Conservation (phyloP, 352 stramenopile species). For the Pilasporangium apinafurcum region DNA sequence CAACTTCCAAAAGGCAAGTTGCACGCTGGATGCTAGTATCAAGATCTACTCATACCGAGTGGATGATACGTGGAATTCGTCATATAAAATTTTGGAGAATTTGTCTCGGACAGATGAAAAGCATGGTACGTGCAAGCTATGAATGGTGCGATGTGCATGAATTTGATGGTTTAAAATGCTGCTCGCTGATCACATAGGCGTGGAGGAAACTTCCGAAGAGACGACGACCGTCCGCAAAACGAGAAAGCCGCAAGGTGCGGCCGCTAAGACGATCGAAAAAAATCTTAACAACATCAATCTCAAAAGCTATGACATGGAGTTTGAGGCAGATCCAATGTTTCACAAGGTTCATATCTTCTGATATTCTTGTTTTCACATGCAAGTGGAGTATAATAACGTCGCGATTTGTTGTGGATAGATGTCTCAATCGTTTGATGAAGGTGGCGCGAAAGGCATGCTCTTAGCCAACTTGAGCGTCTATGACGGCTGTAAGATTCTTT, state of each 20-base stretch:
- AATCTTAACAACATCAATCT: constrained; percentile 86
- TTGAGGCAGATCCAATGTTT: constrained; percentile 88
- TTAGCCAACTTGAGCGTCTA: constrained; percentile 90
- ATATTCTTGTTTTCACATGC: not conserved
- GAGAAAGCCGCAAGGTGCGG: constrained; percentile 28
- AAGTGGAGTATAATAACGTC: not conserved
- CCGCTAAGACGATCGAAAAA: constrained; percentile 77
- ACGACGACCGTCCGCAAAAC: constrained; percentile 31
- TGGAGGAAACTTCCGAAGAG: constrained; percentile 16
- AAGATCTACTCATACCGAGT: constrained; percentile 99
- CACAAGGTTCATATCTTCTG: constrained; percentile 55
- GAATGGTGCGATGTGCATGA: not conserved
- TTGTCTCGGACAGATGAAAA: constrained; percentile 86
- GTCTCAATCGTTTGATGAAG: constrained; percentile 90
- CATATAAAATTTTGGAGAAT: constrained; percentile 98
- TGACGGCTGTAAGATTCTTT: constrained; percentile 79
- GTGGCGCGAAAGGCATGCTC: constrained; percentile 88
- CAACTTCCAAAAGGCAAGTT: constrained; percentile 98
- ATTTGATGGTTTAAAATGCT: not conserved
- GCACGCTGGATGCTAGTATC: constrained; percentile 96
- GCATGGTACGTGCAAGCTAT: constrained; percentile 12
- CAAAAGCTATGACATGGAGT: constrained; percentile 83
- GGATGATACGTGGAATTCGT: constrained; percentile 96
- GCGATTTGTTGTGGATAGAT: constrained; percentile 27
- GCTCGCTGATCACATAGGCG: constrained; percentile 11